Evolutionary conservation across 768 basidiomycete genomes (phyloP).

Genomic region (Arthromyces matolae): DNA sequence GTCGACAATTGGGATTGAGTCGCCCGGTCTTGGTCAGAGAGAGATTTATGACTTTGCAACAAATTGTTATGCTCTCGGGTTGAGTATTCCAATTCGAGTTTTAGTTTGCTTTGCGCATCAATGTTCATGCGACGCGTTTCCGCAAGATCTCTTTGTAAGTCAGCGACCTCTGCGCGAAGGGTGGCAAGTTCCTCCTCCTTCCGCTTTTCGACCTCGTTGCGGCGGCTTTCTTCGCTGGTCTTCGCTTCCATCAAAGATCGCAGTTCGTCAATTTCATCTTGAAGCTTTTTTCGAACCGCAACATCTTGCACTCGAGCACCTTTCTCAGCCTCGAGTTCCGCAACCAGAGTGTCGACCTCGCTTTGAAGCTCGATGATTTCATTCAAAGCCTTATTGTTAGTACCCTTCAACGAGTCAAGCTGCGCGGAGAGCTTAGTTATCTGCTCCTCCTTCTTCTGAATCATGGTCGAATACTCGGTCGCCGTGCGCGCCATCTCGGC

Average conservation of each 20-base stretch:
- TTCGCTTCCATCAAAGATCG: slow-evolving; percentile 82
- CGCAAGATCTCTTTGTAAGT: slow-evolving; percentile 64
- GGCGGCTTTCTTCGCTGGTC: slow-evolving; percentile 78
- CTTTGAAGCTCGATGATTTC: slow-evolving; percentile 68
- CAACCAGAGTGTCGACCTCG: slow-evolving; percentile 60
- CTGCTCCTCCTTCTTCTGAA: slow-evolving; percentile 75
- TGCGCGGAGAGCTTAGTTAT: slow-evolving; percentile 52
- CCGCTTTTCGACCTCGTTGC: slow-evolving; percentile 80
- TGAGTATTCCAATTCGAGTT: slow-evolving; percentile 68
- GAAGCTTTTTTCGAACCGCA: slow-evolving; percentile 55
- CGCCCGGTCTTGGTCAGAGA: slow-evolving; percentile 57
- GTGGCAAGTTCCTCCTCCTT: slow-evolving; percentile 80
- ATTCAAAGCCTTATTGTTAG: slow-evolving; percentile 50
- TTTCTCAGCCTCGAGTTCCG: slow-evolving; percentile 58
- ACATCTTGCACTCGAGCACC: slow-evolving; percentile 45
- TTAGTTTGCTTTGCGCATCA: slow-evolving; percentile 69
- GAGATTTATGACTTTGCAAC: slow-evolving; percentile 55
- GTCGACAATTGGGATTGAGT: slow-evolving; percentile 49
- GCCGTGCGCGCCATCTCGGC: slow-evolving; percentile 74
- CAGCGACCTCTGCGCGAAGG: slow-evolving; percentile 59
- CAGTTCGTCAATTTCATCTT: slow-evolving; percentile 83
- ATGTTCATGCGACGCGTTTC: slow-evolving; percentile 58
- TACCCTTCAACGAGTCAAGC: slow-evolving; percentile 48
- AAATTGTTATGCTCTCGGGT: slow-evolving; percentile 58
- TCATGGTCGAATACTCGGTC: slow-evolving; percentile 69